A percentile compares a stretch with the other conserved stretches of the same genome.
Evolutionary conservation across 2,329 filamentous ascomycete species (phyloP).

Genomic region (Sarocladium kiliense): DNA sequence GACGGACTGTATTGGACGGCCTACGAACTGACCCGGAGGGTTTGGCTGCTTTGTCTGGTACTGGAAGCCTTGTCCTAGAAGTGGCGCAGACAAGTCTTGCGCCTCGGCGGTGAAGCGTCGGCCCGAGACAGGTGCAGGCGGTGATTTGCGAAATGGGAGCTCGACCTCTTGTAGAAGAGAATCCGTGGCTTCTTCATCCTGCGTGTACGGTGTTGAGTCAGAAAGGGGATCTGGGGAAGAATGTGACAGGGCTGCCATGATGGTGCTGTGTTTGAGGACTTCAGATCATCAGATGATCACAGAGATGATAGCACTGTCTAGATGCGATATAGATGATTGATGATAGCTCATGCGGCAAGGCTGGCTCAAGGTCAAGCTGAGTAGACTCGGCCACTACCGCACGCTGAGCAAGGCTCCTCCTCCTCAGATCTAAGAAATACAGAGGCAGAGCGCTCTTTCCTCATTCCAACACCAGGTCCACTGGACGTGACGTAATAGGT

Average conservation of each 20-base stretch:
- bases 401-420: no score
- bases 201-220: background rate
- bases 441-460: no score
- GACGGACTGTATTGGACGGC: background rate
- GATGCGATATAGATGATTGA: no score
- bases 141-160: background rate
- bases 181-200: background rate
- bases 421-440: no score
- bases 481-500: no score
- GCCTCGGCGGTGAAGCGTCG: background rate
- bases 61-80: background rate
- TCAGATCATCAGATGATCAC: no score
- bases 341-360: no score
- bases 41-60: conserved; percentile 2
- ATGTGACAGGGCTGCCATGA: background rate
- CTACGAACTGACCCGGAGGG: background rate
- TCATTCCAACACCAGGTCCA: no score
- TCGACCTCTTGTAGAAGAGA: background rate
- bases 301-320: no score
- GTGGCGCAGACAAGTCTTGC: background rate
- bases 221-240: background rate
- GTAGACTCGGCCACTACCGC: no score
- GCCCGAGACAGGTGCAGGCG: background rate
- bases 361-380: no score
- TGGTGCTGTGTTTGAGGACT: background rate